Base-by-base conservation (phyloP, 192 early-diverging fungal genomes). In the Geranomyces michiganensis region DNA sequence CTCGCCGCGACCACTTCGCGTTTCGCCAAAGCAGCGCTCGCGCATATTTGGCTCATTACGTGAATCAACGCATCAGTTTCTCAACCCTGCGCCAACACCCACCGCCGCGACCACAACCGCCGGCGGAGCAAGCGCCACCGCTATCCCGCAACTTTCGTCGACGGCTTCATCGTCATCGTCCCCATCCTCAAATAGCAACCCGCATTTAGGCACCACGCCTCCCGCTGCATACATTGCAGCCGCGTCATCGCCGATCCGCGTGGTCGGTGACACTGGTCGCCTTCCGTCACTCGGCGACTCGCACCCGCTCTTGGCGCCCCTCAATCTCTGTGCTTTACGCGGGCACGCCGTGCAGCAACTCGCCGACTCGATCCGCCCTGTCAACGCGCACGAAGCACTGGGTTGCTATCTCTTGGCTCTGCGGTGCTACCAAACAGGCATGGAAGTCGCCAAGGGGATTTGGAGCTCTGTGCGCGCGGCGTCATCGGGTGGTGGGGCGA, bases 391-490 rank as follows among this genome's bases (percentile, higher is more conserved):
- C 8, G 70, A 79, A 46, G 62, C 77, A 8, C 61, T 85, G 31
- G 48, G 56, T 14, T 65, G 72, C 17, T 82, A 83, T 66, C 56
- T 85, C 7, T 43, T 76, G 13, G 69, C 79, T 10, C 60, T 85
- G 19, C 69, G 78, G 14, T 47, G 79, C 19, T 85, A 84, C 71
- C 84, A 85, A 59, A 61, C 66, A 17, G 76, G 75, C 15, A 79
- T 85, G 41, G 79, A 85, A 47, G 47, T 66, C 22, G 79, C 84
- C 12, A 76, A 72, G 58, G 63, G 68, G 9, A 56, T 85, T 10
- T 85, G 79, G 79, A 58, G 72, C 21, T 45, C 19, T 36, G 41
- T 64, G 2, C 33, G 58, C 7, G 36, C 36, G 10, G 36, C 36
- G 10, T 41, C 36, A 10, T 3, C 36, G 36, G 36, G 36, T 7